Percentiles rank a stretch among this genome's conserved stretches.
These are phyloP conservation scores for Globisporangium barbulae DNA, from an alignment of 352 stramenopile genomes.

Conservation along the genomic window DNA sequence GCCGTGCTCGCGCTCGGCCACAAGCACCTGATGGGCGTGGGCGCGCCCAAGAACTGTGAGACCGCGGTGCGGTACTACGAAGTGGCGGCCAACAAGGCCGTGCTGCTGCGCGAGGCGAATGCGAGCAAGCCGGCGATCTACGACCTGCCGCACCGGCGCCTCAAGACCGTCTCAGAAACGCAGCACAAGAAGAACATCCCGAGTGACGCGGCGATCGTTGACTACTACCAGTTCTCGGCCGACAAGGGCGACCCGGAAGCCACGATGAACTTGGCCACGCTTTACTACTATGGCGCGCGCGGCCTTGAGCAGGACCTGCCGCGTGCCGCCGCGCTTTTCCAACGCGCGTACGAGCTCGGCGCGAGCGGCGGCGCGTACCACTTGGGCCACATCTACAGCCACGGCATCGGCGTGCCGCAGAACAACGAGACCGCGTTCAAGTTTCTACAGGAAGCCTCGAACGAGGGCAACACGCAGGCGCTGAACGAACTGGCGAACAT, in stretches of 20 bases:
- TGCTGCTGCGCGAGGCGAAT: constrained; percentile 59
- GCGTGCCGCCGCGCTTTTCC: constrained; percentile 62
- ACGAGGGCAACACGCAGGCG: constrained; percentile 72
- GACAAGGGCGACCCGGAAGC: constrained; percentile 85
- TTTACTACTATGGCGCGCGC: constrained; percentile 82
- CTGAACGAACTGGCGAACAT: constrained; percentile 83
- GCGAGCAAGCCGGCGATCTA: constrained; percentile 58
- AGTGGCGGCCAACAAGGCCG: constrained; percentile 75
- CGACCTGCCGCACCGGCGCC: constrained; percentile 64
- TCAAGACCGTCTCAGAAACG: constrained; percentile 69
- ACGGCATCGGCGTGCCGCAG: constrained; percentile 72
- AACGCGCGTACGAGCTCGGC: constrained; percentile 73
- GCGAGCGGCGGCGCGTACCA: constrained; percentile 65
- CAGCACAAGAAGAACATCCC: constrained; percentile 83
- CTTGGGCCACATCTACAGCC: constrained; percentile 77
- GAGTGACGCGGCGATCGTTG: constrained; percentile 73
- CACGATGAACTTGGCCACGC: constrained; percentile 77
- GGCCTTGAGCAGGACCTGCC: constrained; percentile 68
- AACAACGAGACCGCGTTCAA: constrained; percentile 65
- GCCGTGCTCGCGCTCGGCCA: constrained; percentile 78
- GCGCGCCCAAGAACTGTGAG: constrained; percentile 80
- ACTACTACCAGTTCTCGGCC: constrained; percentile 89
- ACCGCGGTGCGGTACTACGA: constrained; percentile 87
- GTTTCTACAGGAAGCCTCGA: constrained; percentile 69
- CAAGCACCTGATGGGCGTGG: constrained; percentile 70